Conservation (phyloP, 768 basidiomycete genomes). For the Leccinum disarticulatum region DNA sequence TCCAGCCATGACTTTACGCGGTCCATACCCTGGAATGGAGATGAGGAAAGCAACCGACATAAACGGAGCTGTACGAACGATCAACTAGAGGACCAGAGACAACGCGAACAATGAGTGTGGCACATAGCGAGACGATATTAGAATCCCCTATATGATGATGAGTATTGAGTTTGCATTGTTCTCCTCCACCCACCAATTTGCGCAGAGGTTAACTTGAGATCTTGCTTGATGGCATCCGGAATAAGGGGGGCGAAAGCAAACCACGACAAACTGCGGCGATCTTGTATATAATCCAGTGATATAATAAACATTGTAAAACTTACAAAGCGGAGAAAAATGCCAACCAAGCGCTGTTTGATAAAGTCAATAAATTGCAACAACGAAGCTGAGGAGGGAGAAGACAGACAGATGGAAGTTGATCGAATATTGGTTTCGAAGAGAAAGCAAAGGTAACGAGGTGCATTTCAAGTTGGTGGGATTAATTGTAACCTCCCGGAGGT, state of each 20-base stretch:
- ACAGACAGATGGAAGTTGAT: conserved; percentile 51
- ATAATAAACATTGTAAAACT: not conserved
- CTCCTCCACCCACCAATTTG: conserved; percentile 38
- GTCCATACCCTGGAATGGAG: conserved; percentile 39
- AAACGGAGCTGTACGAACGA: conserved; percentile 20
- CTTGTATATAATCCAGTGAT: not conserved
- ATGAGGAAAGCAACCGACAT: not conserved
- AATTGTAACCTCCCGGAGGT: conserved; percentile 23
- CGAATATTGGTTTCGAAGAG: conserved; percentile 46
- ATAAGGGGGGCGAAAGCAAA: conserved; percentile 64
- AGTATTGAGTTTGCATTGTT: not conserved
- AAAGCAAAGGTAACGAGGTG: conserved; percentile 51
- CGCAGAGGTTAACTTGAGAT: conserved; percentile 47
- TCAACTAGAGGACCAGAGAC: conserved; percentile 52
- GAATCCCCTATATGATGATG: conserved; percentile 39
- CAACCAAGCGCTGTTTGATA: conserved; percentile 33
- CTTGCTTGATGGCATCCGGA: conserved; percentile 52
- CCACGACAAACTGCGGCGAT: conserved; percentile 39
- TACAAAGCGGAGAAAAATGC: conserved; percentile 52
- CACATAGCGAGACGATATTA: conserved; percentile 46
- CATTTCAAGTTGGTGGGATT: conserved; percentile 55
- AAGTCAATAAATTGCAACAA: not conserved
- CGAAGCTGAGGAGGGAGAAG: not conserved
- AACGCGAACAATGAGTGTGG: conserved; percentile 50
- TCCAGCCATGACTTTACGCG: conserved; percentile 53